Evolutionary conservation across 2,329 filamentous ascomycete genomes (phyloP).

Genomic region (Annulohypoxylon truncatum): DNA sequence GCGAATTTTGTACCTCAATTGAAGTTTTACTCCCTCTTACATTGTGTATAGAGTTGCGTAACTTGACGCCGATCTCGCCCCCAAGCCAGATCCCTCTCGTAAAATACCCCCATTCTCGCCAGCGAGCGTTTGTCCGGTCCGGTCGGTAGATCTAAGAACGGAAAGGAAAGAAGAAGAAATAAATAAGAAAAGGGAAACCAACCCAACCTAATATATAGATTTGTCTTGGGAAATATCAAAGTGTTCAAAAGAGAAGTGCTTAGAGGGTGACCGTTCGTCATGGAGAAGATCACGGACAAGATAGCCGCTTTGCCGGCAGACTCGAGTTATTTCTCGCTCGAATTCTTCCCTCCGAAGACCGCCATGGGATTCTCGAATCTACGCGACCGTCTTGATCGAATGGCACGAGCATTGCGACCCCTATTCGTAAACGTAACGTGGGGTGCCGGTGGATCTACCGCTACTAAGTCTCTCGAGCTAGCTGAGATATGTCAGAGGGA

Average conservation of each 20-base stretch:
- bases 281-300: conserved; percentile 95
- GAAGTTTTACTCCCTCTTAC: background rate
- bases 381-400: conserved; percentile 90
- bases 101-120: background rate
- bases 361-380: conserved; percentile 95
- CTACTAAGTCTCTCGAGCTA: conserved; percentile 89
- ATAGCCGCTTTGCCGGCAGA: conserved; percentile 88
- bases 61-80: conserved; percentile 7
- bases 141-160: background rate
- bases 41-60: background rate
- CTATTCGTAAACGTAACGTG: conserved; percentile 98
- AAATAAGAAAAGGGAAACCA: background rate
- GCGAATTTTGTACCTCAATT: background rate
- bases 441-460: conserved; percentile 95
- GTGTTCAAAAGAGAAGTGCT: background rate
- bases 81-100: background rate
- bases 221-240: background rate
- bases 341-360: conserved; percentile 99
- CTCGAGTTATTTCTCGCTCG: conserved; percentile 91
- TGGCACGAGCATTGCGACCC: conserved; percentile 90
- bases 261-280: conserved; percentile 49
- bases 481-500: conserved; percentile 96
- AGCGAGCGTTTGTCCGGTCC: conserved; percentile 6
- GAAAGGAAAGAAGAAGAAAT: background rate
- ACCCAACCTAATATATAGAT: background rate